Conservation (phyloP, 2,329 filamentous ascomycete genomes). For the Talaromyces amestolkiae region DNA sequence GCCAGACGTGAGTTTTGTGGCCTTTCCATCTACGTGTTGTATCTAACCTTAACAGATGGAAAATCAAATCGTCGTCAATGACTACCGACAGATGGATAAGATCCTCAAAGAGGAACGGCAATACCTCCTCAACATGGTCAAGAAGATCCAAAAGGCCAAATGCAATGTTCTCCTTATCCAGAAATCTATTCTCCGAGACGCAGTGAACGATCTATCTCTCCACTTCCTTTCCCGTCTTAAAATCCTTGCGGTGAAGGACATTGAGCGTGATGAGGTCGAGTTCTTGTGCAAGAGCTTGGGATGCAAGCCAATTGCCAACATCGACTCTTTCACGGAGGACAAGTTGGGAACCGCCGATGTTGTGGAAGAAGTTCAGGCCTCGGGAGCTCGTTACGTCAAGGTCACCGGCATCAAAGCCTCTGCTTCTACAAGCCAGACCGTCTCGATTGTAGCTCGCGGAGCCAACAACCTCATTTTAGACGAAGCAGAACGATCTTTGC, state of each 20-base stretch:
- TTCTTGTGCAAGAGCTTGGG: constrained; percentile 99
- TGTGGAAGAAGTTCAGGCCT: constrained; percentile 84
- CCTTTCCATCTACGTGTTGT: not conserved
- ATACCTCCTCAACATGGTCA: constrained; percentile 97
- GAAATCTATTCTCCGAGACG: constrained; percentile 96
- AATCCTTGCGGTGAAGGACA: constrained; percentile 94
- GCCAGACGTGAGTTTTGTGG: constrained; percentile 69
- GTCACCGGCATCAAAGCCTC: constrained; percentile 83
- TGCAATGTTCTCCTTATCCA: constrained; percentile 98
- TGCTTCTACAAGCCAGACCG: constrained; percentile 63
- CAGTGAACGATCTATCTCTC: constrained; percentile 93
- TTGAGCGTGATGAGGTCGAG: constrained; percentile 97
- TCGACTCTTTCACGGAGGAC: constrained; percentile 98
- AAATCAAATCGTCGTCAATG: constrained; percentile 98
- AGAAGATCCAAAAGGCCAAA: constrained; percentile 99
- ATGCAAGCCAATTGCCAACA: constrained; percentile 97
- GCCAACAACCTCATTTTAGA: constrained; percentile 93
- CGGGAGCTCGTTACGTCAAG: constrained; percentile 89
- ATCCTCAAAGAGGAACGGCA: constrained; percentile 98
- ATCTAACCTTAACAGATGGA: constrained; percentile 68
- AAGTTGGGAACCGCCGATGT: constrained; percentile 93
- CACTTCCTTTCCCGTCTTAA: constrained; percentile 97
- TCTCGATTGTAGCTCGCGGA: constrained; percentile 90
- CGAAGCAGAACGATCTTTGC: constrained; percentile 92
- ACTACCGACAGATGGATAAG: constrained; percentile 99